Percentiles rank a stretch among this genome's conserved stretches.
Conservation (phyloP, 2,329 filamentous ascomycete species). For the Trichoderma atrobrunneum region DNA sequence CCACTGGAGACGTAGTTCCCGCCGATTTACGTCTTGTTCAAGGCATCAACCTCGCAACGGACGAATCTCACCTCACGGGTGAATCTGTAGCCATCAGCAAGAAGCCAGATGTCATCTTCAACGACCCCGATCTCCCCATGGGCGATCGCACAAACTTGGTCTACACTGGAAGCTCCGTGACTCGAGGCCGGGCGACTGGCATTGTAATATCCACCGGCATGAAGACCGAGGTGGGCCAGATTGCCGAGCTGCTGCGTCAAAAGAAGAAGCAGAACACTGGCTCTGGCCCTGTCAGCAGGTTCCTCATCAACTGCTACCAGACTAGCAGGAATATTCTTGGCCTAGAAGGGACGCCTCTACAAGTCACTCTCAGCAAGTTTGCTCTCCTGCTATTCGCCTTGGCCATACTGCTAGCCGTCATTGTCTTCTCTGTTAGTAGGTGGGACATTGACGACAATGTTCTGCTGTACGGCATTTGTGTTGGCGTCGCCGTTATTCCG, state of each 20-base stretch:
- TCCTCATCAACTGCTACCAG: slow-evolving; percentile 43
- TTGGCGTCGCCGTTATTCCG: slow-evolving; percentile 62
- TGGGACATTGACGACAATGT: slow-evolving; percentile 56
- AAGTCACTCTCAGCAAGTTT: slow-evolving; percentile 81
- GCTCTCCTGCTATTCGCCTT: slow-evolving; percentile 76
- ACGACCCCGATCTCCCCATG: slow-evolving; percentile 54
- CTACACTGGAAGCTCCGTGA: slow-evolving; percentile 70
- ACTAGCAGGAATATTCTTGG: slow-evolving; percentile 56
- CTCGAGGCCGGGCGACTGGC: slow-evolving; percentile 65
- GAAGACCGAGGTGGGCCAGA: slow-evolving; percentile 72
- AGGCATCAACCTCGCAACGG: slow-evolving; percentile 71
- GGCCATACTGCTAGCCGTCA: slow-evolving; percentile 58
- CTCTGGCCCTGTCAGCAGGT: slow-evolving; percentile 43
- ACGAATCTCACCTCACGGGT: slow-evolving; percentile 72
- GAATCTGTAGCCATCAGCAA: slow-evolving; percentile 70
- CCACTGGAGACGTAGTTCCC: slow-evolving; percentile 66
- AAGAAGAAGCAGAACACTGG: slow-evolving; percentile 45
- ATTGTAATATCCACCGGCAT: slow-evolving; percentile 70
- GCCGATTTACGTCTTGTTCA: slow-evolving; percentile 65
- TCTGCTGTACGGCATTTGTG: slow-evolving; percentile 59
- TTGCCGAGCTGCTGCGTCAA: slow-evolving; percentile 65
- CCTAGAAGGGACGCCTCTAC: slow-evolving; percentile 74
- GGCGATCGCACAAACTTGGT: slow-evolving; percentile 70
- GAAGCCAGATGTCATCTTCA: slow-evolving; percentile 55
- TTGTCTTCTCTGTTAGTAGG: slow-evolving; percentile 59